These are phyloP conservation scores for Parachlorella kessleri DNA, from an alignment of 139 green algal species.

Conservation along the genomic window DNA sequence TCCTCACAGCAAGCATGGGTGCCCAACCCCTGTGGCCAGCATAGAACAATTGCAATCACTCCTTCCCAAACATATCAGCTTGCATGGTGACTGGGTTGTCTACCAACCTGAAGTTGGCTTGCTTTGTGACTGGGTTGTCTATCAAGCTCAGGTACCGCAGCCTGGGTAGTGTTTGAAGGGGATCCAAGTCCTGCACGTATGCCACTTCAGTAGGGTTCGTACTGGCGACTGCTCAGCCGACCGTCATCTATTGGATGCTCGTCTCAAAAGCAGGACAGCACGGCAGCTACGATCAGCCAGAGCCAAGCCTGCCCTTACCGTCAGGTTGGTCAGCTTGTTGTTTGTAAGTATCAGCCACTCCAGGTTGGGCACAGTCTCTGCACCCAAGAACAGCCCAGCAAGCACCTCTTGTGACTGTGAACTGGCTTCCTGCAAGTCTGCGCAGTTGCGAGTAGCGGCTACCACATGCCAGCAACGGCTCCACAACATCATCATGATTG, in stretches of 20 bases:
- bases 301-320: conserved; percentile 53
- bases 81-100: background rate
- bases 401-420: too few species aligned
- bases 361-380: conserved; percentile 82
- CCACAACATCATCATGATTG: background rate
- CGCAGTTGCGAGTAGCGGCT: too few species aligned
- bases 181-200: conserved; percentile 91
- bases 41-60: too few species aligned
- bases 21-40: too few species aligned
- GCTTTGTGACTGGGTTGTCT: conserved; percentile 89
- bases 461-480: too few species aligned
- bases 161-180: conserved; percentile 66
- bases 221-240: too few species aligned
- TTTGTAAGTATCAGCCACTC: conserved; percentile 90
- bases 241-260: too few species aligned
- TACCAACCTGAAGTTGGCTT: conserved; percentile 82
- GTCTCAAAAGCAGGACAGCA: too few species aligned
- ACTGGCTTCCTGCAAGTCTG: too few species aligned
- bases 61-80: background rate
- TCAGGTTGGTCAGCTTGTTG: conserved; percentile 90
- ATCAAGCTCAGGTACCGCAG: conserved; percentile 84
- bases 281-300: too few species aligned
- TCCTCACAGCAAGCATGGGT: too few species aligned
- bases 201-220: too few species aligned
- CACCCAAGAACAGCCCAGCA: conserved; percentile 9